Base-by-base conservation (phyloP, 2,329 filamentous ascomycete species). In the Colletotrichum tropicale region DNA sequence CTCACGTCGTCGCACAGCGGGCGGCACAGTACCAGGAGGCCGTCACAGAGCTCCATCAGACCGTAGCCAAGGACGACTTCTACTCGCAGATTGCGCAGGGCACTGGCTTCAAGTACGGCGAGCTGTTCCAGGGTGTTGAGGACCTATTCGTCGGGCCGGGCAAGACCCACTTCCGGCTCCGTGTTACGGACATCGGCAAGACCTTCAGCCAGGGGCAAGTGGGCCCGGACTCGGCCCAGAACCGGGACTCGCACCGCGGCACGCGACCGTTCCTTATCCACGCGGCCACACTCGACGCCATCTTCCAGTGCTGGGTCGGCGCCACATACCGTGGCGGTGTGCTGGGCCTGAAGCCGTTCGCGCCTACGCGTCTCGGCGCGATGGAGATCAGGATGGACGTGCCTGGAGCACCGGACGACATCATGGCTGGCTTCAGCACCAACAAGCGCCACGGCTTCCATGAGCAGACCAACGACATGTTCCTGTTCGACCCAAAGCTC, bases 281-380 rank as follows among this genome's bases (percentile, higher is more conserved):
- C 48, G 48, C 70, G 9, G 62, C 65, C 24, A 60, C 62, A 12
- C 26, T 72, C 28, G 70, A 72, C 34, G 52, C 43, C 64, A 66
- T 66, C 38, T 66, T 66, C 38, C 64, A 72, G 62, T 12, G 79
- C 76, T 66, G 64, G 64, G 64, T 66, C 1, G 64, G 64, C 3
- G 64, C 38, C 16, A 66, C 66, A 21, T 58, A 68, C 52, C 66
- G 52, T 3, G 21, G 28, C 26, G 38, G 64, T 4, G 16, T 18
- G 64, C 28, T 55, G 9, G 26, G 26, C 0, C 64, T 66, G 36
- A 66, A 55, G 64, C 38, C 64, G 0, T 66, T 66, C 64, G 64
- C 64, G 10, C 64, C 43, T 3, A 68, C 66, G 15, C 66, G 48
- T 4, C 66, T 68, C 18, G 66, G 66, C 28, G 28, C 66, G n/a